Evolutionary conservation across 2,329 filamentous ascomycete genomes (phyloP), one percentile per base, ranked within the genome.

Genomic region (Xylaria sp.): DNA sequence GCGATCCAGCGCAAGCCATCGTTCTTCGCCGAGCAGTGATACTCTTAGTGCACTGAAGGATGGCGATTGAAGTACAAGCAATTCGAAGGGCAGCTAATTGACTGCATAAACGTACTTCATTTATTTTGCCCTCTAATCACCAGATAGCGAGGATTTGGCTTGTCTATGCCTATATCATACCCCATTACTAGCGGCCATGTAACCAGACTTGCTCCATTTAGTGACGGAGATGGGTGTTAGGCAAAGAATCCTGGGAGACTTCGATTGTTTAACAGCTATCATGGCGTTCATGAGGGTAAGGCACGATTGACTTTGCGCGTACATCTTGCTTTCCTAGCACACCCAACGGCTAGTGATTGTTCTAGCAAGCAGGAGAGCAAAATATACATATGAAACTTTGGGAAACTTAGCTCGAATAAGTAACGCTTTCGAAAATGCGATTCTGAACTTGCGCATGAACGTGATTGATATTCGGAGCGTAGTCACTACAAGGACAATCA

Each of bases 11-110:
- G 62, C 58, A 28, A 76, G 74, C 49, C 74, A 71, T 39, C 69
- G 68, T 67, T 78, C 77, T 1, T 75, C 74, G 33, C 71, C 72
- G 5, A 77, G 74, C 62, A 77, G 72, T 59, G 61, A 74, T 39
- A 65, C 59, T 15, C 63, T 68, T 28, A 65, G 62, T 60, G 58
- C 62, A 23, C 12, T 49, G 13, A 73, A 60, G 31, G 59, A 67
- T 31, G 36, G 55, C 46, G 67, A 51, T 20, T 23, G 23, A 41
- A 43, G 52, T 8, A 51, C 51, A 15, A 10, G 23, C n/a, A 23
- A 39, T 39, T 59, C 13, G 8, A 39, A 36, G 55, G 33, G 41
- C 28, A 57, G 18, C 15, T 23, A 41, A 15, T 49, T 28, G 41
- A 56, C 41, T 52, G 25, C 41, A n/a, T 59, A 20, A 49, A 12